Percentiles rank a stretch among this genome's conserved stretches.
Conservation (phyloP, 257 asterid species). For the Cruciata laevipes region DNA sequence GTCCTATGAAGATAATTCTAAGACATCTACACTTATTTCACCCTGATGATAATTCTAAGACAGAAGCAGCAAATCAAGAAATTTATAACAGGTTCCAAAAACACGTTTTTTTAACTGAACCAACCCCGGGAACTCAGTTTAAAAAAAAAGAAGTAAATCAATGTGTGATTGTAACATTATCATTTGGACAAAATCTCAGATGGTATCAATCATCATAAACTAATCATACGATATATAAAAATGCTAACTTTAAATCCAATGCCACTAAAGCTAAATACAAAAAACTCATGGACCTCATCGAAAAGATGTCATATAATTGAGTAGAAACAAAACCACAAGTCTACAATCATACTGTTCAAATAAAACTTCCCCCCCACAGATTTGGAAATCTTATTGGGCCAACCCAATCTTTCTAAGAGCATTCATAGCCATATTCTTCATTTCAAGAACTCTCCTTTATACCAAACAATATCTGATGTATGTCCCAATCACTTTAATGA, state of each 20-base stretch:
- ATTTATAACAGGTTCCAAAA: background rate
- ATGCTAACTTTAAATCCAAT: background rate
- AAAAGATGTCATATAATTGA: conserved; percentile 5
- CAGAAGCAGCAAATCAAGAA: too few relatives aligned
- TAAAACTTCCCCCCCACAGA: background rate
- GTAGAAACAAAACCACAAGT: background rate
- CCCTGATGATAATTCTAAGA: background rate
- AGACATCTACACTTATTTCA: background rate
- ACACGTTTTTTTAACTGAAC: too few relatives aligned
- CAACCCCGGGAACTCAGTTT: background rate
- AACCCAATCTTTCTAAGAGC: conserved; percentile 1
- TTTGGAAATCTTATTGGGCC: conserved; percentile 1
- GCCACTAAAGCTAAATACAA: background rate
- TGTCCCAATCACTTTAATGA: background rate
- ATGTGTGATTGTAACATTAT: background rate
- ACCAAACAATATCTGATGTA: background rate
- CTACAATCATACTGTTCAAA: background rate
- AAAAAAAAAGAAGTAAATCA: background rate
- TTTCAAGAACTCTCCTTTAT: background rate
- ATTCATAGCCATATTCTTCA: conserved; percentile 4
- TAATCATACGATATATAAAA: background rate
- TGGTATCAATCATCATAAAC: background rate
- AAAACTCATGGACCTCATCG: background rate
- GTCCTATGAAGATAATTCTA: background rate
- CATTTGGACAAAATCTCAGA: background rate